A percentile compares a stretch with the other conserved stretches of the same genome.
Evolutionary conservation across 257 asterid species (phyloP).

Genomic region (Gentiana straminea): DNA sequence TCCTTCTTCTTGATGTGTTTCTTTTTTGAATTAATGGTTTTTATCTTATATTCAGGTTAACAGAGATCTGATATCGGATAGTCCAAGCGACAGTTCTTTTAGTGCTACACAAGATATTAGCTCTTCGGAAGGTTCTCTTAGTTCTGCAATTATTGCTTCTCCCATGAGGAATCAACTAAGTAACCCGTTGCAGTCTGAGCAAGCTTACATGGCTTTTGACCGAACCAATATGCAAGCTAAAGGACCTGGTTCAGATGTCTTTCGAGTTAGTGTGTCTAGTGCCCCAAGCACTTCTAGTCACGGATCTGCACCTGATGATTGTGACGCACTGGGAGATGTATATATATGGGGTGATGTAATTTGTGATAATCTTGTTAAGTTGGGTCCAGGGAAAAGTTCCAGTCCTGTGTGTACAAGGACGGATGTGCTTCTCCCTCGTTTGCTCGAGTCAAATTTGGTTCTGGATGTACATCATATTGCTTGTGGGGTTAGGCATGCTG

Average conservation of each 20-base stretch:
- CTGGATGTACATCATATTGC: slow-evolving; percentile 79
- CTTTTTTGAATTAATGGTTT: no score
- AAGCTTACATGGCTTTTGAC: slow-evolving; percentile 71
- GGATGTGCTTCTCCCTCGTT: slow-evolving; percentile 76
- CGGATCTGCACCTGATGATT: slow-evolving; percentile 87
- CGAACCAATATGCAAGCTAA: slow-evolving; percentile 72
- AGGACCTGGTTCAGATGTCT: slow-evolving; percentile 74
- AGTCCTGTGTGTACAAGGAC: slow-evolving; percentile 55
- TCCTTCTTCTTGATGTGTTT: no score
- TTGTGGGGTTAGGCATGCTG: slow-evolving; percentile 84
- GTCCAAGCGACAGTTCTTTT: slow-evolving; percentile 67
- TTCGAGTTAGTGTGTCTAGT: slow-evolving; percentile 89
- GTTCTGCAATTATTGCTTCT: slow-evolving; percentile 48
- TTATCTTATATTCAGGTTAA: slow-evolving; percentile 30
- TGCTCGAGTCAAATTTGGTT: slow-evolving; percentile 64
- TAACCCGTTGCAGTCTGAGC: slow-evolving; percentile 37
- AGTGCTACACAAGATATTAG: slow-evolving; percentile 60
- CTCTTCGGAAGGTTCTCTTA: slow-evolving; percentile 57
- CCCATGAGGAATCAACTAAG: slow-evolving; percentile 42
- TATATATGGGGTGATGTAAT: slow-evolving; percentile 95
- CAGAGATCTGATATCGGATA: slow-evolving; percentile 60
- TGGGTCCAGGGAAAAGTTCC: slow-evolving; percentile 67
- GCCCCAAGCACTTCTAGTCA: slow-evolving; percentile 97
- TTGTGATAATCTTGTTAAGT: slow-evolving; percentile 57
- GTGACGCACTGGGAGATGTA: slow-evolving; percentile 86